Evolutionary conservation across 208 protist species (phyloP).

Genomic region (Trypanosoma grayi): DNA sequence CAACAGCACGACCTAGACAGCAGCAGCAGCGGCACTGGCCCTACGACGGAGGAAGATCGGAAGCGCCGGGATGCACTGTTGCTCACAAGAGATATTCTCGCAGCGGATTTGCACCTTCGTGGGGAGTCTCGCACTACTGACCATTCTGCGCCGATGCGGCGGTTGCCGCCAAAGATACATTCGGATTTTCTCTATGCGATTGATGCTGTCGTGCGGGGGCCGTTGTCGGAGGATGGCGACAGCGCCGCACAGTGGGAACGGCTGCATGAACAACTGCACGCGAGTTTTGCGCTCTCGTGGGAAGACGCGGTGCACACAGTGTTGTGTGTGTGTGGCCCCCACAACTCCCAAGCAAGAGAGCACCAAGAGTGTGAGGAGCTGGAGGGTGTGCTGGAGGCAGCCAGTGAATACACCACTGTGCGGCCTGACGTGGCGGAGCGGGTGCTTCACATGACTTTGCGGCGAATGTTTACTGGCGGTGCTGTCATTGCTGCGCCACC

Average conservation of each 20-base stretch:
- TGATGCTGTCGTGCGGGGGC: neutral
- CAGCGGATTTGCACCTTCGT: conserved; percentile 3
- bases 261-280: conserved; percentile 14
- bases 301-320: conserved; percentile 22
- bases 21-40: neutral
- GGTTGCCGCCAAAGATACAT: neutral
- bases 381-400: neutral
- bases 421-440: conserved; percentile 10
- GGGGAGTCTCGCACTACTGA: neutral
- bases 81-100: conserved; percentile 16
- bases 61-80: conserved; percentile 2
- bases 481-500: conserved; percentile 1
- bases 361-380: neutral
- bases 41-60: neutral
- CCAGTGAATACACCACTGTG: conserved; percentile 2
- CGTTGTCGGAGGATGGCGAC: neutral
- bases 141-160: neutral
- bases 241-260: neutral
- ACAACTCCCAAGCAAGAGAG: neutral
- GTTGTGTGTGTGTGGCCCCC: conserved; percentile 10
- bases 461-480: conserved; percentile 13
- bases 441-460: conserved; percentile 8
- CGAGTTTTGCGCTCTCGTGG: conserved; percentile 23
- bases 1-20: neutral
- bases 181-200: conserved; percentile 13